A percentile compares a stretch with the other conserved stretches of the same genome.
Evolutionary conservation across 257 asterid genomes (phyloP).

Genomic region (Ligustrum vulgare): DNA sequence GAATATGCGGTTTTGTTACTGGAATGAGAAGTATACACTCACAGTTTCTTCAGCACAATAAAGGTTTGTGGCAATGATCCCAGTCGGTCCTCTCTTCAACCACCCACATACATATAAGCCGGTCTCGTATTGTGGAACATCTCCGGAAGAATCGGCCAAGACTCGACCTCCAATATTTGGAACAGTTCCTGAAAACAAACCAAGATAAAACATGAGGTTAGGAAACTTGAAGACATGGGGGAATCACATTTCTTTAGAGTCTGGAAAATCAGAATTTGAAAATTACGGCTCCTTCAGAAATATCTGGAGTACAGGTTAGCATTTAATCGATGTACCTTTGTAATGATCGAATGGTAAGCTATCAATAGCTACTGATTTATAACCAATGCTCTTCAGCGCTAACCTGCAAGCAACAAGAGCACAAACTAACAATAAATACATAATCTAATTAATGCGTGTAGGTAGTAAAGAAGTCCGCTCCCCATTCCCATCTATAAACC

Average conservation of each 20-base stretch:
- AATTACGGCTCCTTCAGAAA: neutral
- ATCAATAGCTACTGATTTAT: slow-evolving; percentile 72
- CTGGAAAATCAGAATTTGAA: slow-evolving; percentile 9
- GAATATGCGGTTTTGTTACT: slow-evolving; percentile 8
- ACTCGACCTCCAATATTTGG: slow-evolving; percentile 82
- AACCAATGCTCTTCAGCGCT: slow-evolving; percentile 87
- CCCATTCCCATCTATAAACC: neutral
- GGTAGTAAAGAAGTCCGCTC: neutral
- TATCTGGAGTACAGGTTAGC: neutral
- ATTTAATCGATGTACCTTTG: slow-evolving; percentile 41
- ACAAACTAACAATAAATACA: neutral
- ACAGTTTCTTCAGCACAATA: slow-evolving; percentile 91
- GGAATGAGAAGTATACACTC: slow-evolving; percentile 25
- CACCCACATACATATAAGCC: slow-evolving; percentile 91
- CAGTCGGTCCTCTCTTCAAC: slow-evolving; percentile 95
- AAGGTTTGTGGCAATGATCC: slow-evolving; percentile 78
- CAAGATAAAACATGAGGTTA: slow-evolving; percentile 5
- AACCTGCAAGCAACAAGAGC: slow-evolving; percentile 45
- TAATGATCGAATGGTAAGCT: slow-evolving; percentile 72
- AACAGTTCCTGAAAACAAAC: slow-evolving; percentile 54
- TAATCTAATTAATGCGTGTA: neutral
- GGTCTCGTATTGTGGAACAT: slow-evolving; percentile 37
- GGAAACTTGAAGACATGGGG: neutral
- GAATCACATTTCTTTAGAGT: neutral
- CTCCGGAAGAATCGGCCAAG: slow-evolving; percentile 39